Percentiles rank a stretch among this genome's conserved stretches.
These are phyloP conservation scores for Cryptococcus wingfieldii DNA, from an alignment of 1,284 basidiomycete species.

Conservation along the genomic window DNA sequence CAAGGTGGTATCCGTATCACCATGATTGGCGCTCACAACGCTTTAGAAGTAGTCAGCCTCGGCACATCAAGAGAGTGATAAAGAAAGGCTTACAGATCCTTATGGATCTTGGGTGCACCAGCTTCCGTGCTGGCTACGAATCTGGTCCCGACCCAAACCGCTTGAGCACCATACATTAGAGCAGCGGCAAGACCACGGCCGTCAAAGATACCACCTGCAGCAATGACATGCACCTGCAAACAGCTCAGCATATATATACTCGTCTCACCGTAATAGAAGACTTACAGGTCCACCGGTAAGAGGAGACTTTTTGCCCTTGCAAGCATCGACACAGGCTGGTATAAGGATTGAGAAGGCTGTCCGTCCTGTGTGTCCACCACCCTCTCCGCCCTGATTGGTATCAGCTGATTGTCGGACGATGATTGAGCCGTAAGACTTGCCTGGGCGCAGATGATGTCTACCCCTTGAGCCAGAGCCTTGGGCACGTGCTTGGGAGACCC, in stretches of 20 bases:
- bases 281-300: constrained; percentile 65
- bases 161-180: constrained; percentile 76
- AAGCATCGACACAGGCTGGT: constrained; percentile 75
- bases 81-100: constrained; percentile 55
- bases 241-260: neutral
- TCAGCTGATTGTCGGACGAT: neutral
- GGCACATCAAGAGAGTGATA: neutral
- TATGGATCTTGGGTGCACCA: constrained; percentile 74
- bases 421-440: constrained; percentile 12
- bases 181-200: constrained; percentile 81
- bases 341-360: constrained; percentile 41
- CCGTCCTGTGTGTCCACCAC: constrained; percentile 60
- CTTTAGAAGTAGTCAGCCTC: constrained; percentile 16
- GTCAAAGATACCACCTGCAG: constrained; percentile 80
- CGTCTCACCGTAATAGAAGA: neutral
- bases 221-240: constrained; percentile 64
- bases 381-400: constrained; percentile 60
- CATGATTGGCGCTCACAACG: constrained; percentile 43
- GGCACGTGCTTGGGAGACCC: constrained; percentile 79
- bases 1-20: constrained; percentile 62
- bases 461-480: constrained; percentile 73
- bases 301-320: constrained; percentile 67
- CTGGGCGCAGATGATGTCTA: constrained; percentile 84
- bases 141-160: constrained; percentile 83
- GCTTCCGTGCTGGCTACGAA: constrained; percentile 82